A percentile compares a stretch with the other conserved stretches of the same genome.
These are phyloP conservation scores for Monocercomonoides exilis DNA, from an alignment of 78 protist genomes.

Conservation along the genomic window DNA sequence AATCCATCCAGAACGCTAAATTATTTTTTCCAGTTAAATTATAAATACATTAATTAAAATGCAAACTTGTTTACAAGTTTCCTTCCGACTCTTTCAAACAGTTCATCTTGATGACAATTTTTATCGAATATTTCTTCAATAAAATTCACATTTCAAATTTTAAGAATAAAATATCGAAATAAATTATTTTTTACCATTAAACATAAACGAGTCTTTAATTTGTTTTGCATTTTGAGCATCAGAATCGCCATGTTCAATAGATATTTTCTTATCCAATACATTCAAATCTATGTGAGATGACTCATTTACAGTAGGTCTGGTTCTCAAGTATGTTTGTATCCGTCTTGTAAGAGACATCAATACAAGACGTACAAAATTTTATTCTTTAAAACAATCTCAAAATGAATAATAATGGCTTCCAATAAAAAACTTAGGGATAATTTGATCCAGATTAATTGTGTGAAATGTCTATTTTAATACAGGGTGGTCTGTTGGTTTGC, in stretches of 20 bases:
- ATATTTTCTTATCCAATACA: neutral
- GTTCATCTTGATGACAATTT: neutral
- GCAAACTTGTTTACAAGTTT: neutral
- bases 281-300: neutral
- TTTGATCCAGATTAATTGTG: no score
- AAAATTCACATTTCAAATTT: neutral
- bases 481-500: neutral
- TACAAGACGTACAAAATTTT: no score
- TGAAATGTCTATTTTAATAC: neutral
- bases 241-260: neutral
- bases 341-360: neutral
- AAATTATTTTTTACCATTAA: no score
- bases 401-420: no score
- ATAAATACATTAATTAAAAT: neutral
- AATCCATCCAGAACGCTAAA: constrained; percentile 5
- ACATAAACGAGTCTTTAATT: neutral
- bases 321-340: neutral
- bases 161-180: no score
- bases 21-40: neutral
- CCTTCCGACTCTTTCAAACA: neutral
- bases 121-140: neutral
- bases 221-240: neutral
- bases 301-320: neutral
- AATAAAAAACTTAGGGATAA: no score
- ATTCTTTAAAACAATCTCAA: no score